phyloP scores from a whole-genome alignment of 2,329 filamentous ascomycete genomes.

The Neofusicoccum cordaticola region DNA sequence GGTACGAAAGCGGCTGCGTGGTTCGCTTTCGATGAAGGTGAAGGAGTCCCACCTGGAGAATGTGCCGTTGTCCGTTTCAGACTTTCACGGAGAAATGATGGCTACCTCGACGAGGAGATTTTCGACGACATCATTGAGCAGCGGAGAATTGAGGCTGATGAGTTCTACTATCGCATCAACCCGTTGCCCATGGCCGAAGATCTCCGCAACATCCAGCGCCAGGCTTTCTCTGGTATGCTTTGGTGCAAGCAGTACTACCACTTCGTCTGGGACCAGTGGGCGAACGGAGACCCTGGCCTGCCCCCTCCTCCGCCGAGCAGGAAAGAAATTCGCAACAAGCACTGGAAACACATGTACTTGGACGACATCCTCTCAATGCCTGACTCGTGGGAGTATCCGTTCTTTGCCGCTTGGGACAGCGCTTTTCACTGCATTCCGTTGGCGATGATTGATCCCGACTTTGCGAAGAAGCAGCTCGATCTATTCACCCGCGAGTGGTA shows the following conservation, averaged over 20 bases:
- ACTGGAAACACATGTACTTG: constrained; percentile 93
- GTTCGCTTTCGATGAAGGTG: constrained; percentile 87
- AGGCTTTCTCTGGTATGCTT: constrained; percentile 94
- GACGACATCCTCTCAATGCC: constrained; percentile 98
- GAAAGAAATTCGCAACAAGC: constrained; percentile 77
- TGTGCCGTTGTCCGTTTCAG: constrained; percentile 94
- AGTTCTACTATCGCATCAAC: constrained; percentile 92
- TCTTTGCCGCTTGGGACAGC: constrained; percentile 96
- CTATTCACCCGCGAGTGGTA: constrained; percentile 97
- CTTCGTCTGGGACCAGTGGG: constrained; percentile 98
- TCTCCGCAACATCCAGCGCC: constrained; percentile 88
- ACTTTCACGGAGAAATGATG: constrained; percentile 70
- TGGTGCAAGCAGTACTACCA: constrained; percentile 98
- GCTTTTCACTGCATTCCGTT: constrained; percentile 95
- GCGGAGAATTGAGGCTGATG: constrained; percentile 84
- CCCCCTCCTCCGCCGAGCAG: constrained; percentile 79
- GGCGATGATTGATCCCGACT: constrained; percentile 96
- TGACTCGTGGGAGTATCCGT: constrained; percentile 97
- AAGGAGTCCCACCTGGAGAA: constrained; percentile 83
- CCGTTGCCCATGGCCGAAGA: constrained; percentile 92
- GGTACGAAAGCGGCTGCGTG: constrained; percentile 91
- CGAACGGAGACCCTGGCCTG: constrained; percentile 85
- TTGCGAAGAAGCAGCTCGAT: constrained; percentile 96
- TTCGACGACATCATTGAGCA: constrained; percentile 90
- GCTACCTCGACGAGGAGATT: constrained; percentile 84